phyloP scores from a whole-genome alignment of 2,329 filamentous ascomycete species.

The Trichoderma endophyticum region DNA sequence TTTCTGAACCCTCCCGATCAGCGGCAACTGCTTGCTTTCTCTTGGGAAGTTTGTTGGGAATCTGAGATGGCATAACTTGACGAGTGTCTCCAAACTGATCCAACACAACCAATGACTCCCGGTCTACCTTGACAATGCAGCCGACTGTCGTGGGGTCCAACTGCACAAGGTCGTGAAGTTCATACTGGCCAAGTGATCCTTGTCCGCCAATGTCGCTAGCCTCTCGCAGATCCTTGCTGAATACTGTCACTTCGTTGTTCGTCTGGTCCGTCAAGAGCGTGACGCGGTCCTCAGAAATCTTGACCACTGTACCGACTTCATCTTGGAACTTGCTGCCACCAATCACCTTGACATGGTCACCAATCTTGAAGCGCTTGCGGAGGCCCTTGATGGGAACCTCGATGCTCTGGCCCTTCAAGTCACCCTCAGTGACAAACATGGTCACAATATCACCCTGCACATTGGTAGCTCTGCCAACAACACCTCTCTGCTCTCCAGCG shows the following conservation, averaged over 20 bases:
- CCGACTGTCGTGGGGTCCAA: constrained; percentile 89
- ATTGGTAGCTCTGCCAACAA: constrained; percentile 79
- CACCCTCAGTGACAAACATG: constrained; percentile 78
- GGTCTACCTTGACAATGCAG: constrained; percentile 91
- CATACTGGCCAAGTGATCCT: constrained; percentile 80
- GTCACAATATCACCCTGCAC: constrained; percentile 92
- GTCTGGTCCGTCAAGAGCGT: constrained; percentile 91
- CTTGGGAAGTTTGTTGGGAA: constrained; percentile 81
- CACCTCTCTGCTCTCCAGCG: constrained; percentile 89
- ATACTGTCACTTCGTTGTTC: constrained; percentile 92
- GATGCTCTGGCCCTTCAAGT: constrained; percentile 76
- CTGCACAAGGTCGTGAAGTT: constrained; percentile 90
- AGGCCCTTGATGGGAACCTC: constrained; percentile 90
- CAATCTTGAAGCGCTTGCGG: constrained; percentile 86
- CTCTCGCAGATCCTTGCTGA: constrained; percentile 93
- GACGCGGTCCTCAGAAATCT: constrained; percentile 86
- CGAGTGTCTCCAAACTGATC: constrained; percentile 85
- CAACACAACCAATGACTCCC: constrained; percentile 83
- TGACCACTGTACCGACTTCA: constrained; percentile 95
- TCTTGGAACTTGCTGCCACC: constrained; percentile 91
- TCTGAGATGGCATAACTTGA: constrained; percentile 83
- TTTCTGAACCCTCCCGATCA: constrained; percentile 89
- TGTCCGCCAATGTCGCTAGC: constrained; percentile 88
- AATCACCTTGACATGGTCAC: constrained; percentile 98
- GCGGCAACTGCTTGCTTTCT: constrained; percentile 85